phyloP scores from a whole-genome alignment of 345 rosid genomes.

The Citrus sinensis region DVS_A1.0 CM039169.1:3149001-3149500 shows the following conservation, averaged over 20 bases:
- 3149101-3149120: no score
- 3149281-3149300: background rate
- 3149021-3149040: no score
- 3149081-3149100: no score
- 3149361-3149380: background rate
- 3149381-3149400: background rate
- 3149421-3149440: background rate
- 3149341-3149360: no score
- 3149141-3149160: background rate
- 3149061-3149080: background rate
- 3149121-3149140: background rate
- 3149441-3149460: background rate
- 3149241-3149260: background rate
- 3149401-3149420: background rate
- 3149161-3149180: background rate
- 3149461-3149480: no score
- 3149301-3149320: background rate
- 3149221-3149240: background rate
- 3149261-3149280: no score
- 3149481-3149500: no score
- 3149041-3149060: no score
- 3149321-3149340: background rate
- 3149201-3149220: conserved; percentile 3
- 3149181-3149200: conserved; percentile 10
- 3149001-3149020: no score